phyloP scores from a whole-genome alignment of 2,329 filamentous ascomycete genomes.

The Diaporthe vaccinii region DNA sequence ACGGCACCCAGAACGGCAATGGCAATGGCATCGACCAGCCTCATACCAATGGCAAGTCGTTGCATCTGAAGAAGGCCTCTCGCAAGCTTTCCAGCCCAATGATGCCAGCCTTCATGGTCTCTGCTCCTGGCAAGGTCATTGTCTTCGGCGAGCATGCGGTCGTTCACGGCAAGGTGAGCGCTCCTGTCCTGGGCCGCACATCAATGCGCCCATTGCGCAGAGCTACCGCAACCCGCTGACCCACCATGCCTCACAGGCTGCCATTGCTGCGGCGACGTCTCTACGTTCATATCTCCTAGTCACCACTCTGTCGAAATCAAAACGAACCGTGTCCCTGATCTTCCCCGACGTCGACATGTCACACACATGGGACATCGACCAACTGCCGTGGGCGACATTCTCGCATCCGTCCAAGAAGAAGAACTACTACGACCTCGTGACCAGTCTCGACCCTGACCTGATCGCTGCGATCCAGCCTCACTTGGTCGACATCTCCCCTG shows the following conservation, averaged over 20 bases:
- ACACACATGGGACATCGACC: constrained; percentile 95
- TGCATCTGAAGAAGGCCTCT: constrained; percentile 54
- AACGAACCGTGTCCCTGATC: constrained; percentile 85
- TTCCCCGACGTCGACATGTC: constrained; percentile 92
- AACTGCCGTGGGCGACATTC: constrained; percentile 89
- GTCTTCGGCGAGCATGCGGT: constrained; percentile 98
- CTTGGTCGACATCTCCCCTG: constrained; percentile 77
- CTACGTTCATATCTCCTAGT: constrained; percentile 97
- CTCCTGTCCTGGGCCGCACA: background rate
- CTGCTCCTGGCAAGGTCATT: constrained; percentile 97
- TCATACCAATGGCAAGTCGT: constrained; percentile 51
- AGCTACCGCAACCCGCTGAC: constrained; percentile 38
- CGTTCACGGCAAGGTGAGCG: constrained; percentile 88
- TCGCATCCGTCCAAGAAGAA: constrained; percentile 88
- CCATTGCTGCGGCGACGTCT: constrained; percentile 95
- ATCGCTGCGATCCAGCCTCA: constrained; percentile 85
- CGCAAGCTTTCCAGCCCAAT: constrained; percentile 74
- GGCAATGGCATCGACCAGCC: constrained; percentile 49
- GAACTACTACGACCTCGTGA: constrained; percentile 92
- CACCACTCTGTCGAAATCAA: constrained; percentile 92
- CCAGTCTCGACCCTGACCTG: constrained; percentile 85
- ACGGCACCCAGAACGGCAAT: constrained; percentile 41
- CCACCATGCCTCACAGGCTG: constrained; percentile 67
- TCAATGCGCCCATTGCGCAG: constrained; percentile 9
- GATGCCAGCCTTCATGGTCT: constrained; percentile 97